phyloP scores from a whole-genome alignment of 1,284 basidiomycete genomes.

The Cutaneotrichosporon sp. region DNA sequence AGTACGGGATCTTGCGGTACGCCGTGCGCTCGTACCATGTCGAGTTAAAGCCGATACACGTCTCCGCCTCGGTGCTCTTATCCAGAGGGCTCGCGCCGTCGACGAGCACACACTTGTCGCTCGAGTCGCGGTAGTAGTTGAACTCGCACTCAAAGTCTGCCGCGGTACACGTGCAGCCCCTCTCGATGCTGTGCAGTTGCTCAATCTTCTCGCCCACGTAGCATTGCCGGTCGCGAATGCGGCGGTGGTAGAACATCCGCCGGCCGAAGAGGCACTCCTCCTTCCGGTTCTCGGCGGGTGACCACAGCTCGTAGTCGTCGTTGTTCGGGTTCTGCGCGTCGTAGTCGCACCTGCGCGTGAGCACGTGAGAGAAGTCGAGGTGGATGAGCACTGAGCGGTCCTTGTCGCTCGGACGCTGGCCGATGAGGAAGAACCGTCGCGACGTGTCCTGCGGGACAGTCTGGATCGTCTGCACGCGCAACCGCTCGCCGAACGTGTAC shows the following conservation, averaged over 20 bases:
- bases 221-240: slow-evolving; percentile 75
- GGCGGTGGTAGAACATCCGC: slow-evolving; percentile 83
- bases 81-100: slow-evolving; percentile 61
- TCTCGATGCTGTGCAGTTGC: slow-evolving; percentile 60
- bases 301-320: slow-evolving; percentile 95
- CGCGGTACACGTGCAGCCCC: slow-evolving; percentile 69
- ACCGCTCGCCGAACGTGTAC: slow-evolving; percentile 77
- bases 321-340: slow-evolving; percentile 67
- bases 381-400: slow-evolving; percentile 70
- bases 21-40: slow-evolving; percentile 89
- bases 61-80: slow-evolving; percentile 57
- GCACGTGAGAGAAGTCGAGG: slow-evolving; percentile 66
- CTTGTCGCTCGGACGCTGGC: slow-evolving; percentile 60
- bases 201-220: slow-evolving; percentile 66
- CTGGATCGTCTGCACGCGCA: slow-evolving; percentile 75
- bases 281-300: slow-evolving; percentile 75
- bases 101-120: slow-evolving; percentile 72
- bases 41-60: slow-evolving; percentile 64
- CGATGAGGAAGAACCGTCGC: slow-evolving; percentile 84
- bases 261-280: slow-evolving; percentile 82
- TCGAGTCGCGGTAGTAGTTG: slow-evolving; percentile 70
- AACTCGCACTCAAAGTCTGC: slow-evolving; percentile 95
- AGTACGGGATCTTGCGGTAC: slow-evolving; percentile 84
- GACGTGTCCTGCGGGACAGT: slow-evolving; percentile 90
- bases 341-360: slow-evolving; percentile 10